Evolutionary conservation across 108 stramenopile genomes (phyloP), one percentile per base, ranked within the genome.

Genomic region (Aurantiochytrium sp.): DNA sequence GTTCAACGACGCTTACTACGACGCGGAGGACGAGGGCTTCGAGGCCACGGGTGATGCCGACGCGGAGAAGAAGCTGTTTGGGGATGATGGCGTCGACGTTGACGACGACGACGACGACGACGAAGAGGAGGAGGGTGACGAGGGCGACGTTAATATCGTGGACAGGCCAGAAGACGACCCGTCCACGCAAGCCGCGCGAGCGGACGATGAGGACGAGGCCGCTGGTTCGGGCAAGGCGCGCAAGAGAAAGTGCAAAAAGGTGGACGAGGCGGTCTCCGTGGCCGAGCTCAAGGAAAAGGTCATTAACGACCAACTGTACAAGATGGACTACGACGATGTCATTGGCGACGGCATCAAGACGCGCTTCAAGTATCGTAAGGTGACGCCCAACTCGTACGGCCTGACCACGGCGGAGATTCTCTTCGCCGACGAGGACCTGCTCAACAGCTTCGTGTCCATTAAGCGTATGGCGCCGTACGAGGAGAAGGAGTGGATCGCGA

Each of bases 301-400:
- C 6, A 69, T 90, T 54, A 37, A 87, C 89, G 96, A 97, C 54
- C 97, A 98, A 88, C 93, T 97, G 50, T 98, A 98, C 93, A 96
- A 97, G 88, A 95, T 99, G 12, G 99, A 98, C 91, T 99, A 98
- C 89, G 99, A 99, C 89, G 99, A 99, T 87, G 95, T 98, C 85
- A 95, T 98, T 86, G 98, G 96, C 15, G 98, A 95, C 52, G 69
- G 41, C 85, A 69, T 37, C 37, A 93, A 97, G 93, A 96, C 96
- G 4, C 94, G 98, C n/a, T 99, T 99, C 94, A 98, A 98, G 89
- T 99, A 99, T 91, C 93, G 96, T 6, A 89, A 94, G 53, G 99
- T 99, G 5, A 95, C 95, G 52, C 55, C 91, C 17, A 97, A 98
- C 86, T 93, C 90, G 88, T 99, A 94, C 89, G 99, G 99, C 5